Percentiles rank a stretch among this genome's conserved stretches.
Evolutionary conservation across 805 yeast species (phyloP).

Genomic region (Naumovozyma dairenensis): DNA sequence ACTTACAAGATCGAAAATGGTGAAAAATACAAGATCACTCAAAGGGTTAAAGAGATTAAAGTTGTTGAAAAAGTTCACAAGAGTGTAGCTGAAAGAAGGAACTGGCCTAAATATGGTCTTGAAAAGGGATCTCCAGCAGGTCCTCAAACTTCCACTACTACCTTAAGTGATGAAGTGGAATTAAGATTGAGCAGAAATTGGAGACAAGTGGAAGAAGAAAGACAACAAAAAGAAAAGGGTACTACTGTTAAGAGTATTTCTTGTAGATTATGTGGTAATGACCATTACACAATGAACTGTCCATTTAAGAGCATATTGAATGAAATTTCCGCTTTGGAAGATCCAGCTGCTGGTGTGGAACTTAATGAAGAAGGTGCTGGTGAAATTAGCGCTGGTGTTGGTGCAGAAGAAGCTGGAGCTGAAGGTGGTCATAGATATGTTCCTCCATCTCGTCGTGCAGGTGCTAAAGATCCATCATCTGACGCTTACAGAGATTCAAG

Average conservation of each 20-base stretch:
- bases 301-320: slow-evolving; percentile 86
- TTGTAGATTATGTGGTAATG: slow-evolving; percentile 92
- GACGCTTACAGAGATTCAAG: slow-evolving; percentile 36
- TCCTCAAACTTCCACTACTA: slow-evolving; percentile 82
- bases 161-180: slow-evolving; percentile 74
- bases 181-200: slow-evolving; percentile 65
- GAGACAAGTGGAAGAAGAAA: slow-evolving; percentile 69
- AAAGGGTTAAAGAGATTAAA: slow-evolving; percentile 65
- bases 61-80: slow-evolving; percentile 79
- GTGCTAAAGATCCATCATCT: slow-evolving; percentile 33
- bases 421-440: slow-evolving; percentile 39
- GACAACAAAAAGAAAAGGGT: slow-evolving; percentile 37
- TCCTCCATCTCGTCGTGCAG: slow-evolving; percentile 46
- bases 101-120: slow-evolving; percentile 82
- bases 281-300: slow-evolving; percentile 89
- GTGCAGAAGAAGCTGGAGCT: slow-evolving; percentile 23
- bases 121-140: slow-evolving; percentile 70
- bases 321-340: slow-evolving; percentile 35
- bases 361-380: slow-evolving; percentile 29
- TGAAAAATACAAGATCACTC: slow-evolving; percentile 79
- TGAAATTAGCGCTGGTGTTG: slow-evolving; percentile 23
- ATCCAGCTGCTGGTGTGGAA: slow-evolving; percentile 25
- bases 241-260: slow-evolving; percentile 39
- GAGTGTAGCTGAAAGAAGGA: slow-evolving; percentile 74
- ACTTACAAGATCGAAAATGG: slow-evolving; percentile 71